These are phyloP conservation scores for Neurospora sp. DNA, from an alignment of 495 filamentous ascomycete genomes.

Conservation along the genomic window DNA sequence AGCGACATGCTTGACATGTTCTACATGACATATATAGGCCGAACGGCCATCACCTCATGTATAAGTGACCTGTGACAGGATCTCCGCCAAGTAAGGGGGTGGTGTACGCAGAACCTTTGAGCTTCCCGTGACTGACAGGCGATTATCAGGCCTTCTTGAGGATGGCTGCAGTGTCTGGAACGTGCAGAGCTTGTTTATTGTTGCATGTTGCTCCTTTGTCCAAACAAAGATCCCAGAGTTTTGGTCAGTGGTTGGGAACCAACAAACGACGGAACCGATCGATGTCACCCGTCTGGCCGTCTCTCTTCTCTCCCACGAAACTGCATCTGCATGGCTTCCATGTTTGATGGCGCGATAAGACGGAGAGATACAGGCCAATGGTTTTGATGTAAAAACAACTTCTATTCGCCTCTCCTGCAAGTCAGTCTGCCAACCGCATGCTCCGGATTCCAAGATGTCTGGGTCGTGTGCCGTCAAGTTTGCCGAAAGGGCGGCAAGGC, in stretches of 20 bases:
- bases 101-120: background rate
- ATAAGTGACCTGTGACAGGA: background rate
- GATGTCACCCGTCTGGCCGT: background rate
- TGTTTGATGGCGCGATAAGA: conserved; percentile 17
- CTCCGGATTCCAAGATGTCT: background rate
- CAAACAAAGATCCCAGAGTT: background rate
- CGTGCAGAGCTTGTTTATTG: conserved; percentile 4
- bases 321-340: conserved; percentile 4
- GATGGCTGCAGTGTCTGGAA: background rate
- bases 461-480: background rate
- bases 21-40: background rate
- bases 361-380: conserved; percentile 5
- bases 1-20: background rate
- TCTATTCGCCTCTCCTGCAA: background rate
- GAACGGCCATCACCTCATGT: background rate
- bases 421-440: conserved; percentile 6
- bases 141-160: background rate
- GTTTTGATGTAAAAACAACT: background rate
- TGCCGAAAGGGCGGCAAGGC: background rate
- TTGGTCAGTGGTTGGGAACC: conserved; percentile 12
- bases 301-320: conserved; percentile 8
- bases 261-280: conserved; percentile 6
- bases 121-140: background rate
- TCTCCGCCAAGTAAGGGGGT: background rate
- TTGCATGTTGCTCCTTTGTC: background rate